Evolutionary conservation across 768 basidiomycete genomes (phyloP), one percentile per base, ranked within the genome.

Genomic region (Hortiboletus flavorubellus): DNA sequence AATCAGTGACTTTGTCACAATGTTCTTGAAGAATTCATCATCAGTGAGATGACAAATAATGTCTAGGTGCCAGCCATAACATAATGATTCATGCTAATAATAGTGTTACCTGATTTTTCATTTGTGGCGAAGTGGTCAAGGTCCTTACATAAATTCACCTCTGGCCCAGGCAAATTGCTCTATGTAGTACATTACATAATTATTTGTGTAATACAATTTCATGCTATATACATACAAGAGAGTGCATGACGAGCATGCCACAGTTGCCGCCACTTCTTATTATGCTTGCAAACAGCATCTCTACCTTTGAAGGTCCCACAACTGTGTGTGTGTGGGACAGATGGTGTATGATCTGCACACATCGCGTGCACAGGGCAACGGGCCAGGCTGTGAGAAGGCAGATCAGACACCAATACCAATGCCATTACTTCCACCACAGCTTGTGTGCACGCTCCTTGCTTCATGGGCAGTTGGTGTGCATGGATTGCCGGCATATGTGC

Each of bases 341-440:
- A 52, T 58, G 48, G 55, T 53, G 9, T 61, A 64, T 26, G 66
- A 67, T 0, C 66, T 64, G 1, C 57, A 67, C 1, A 40, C 62
- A 7, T 49, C 58, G 50, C 47, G 43, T 21, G 31, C 30, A 6
- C 18, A 6, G 30, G 39, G 1, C 11, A 23, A 23, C 46, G 37
- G 37, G 4, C 6, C 16, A 38, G 44, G n/a, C 30, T 7, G 21
- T 18, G 16, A 35, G 2, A 30, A 6, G 5, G 21, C 12, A 5
- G 21, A 26, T 15, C 11, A 2, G 39, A 7, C 11, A 12, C 33
- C 6, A 16, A 46, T 55, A 23, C 58, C 66, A 5, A 65, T 61
- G 30, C 66, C 65, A 14, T 63, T 61, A 29, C 70, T 77, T 23
- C 78, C 78, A 1, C 68, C 69, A 14, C 64, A 59, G 10, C 68